Conservation (phyloP, 768 basidiomycete genomes). For the Russula abietina region DNA sequence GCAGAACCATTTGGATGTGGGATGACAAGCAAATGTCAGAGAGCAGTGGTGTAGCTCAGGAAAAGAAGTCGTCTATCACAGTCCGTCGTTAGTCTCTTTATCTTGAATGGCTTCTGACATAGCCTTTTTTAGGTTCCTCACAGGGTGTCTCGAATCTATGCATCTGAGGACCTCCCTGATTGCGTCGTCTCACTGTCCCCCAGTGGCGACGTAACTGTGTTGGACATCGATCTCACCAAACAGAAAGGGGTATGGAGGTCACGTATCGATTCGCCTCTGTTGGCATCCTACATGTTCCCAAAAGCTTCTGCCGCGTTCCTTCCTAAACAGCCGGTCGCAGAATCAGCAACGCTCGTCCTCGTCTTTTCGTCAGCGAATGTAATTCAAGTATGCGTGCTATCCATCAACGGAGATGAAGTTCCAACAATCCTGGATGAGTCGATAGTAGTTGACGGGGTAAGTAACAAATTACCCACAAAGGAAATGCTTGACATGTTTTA, state of each 20-base stretch:
- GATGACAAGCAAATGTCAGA: constrained; percentile 28
- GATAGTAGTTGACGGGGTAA: constrained; percentile 8
- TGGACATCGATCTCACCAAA: constrained; percentile 29
- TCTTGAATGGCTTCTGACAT: constrained; percentile 6
- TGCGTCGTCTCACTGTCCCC: constrained; percentile 34
- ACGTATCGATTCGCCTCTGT: constrained; percentile 30
- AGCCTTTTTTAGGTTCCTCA: constrained; percentile 38
- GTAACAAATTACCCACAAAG: not conserved
- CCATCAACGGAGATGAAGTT: constrained; percentile 3
- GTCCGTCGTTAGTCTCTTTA: constrained; percentile 4
- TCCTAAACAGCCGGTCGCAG: constrained; percentile 14
- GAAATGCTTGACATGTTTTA: constrained; percentile 9
- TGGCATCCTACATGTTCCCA: constrained; percentile 32
- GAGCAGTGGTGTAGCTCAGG: constrained; percentile 35
- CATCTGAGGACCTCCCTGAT: constrained; percentile 28
- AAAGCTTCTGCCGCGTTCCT: constrained; percentile 30
- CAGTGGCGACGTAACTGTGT: constrained; percentile 33
- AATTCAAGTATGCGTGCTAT: constrained; percentile 26
- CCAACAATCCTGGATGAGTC: constrained; percentile 6
- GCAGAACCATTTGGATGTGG: constrained; percentile 24
- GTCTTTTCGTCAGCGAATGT: constrained; percentile 18
- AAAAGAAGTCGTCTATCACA: constrained; percentile 42
- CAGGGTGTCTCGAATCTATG: constrained; percentile 36
- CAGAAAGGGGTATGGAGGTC: constrained; percentile 24
- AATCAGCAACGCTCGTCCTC: constrained; percentile 19